Evolutionary conservation across 768 basidiomycete genomes (phyloP).

Genomic region (Tylopilus balloui): DNA sequence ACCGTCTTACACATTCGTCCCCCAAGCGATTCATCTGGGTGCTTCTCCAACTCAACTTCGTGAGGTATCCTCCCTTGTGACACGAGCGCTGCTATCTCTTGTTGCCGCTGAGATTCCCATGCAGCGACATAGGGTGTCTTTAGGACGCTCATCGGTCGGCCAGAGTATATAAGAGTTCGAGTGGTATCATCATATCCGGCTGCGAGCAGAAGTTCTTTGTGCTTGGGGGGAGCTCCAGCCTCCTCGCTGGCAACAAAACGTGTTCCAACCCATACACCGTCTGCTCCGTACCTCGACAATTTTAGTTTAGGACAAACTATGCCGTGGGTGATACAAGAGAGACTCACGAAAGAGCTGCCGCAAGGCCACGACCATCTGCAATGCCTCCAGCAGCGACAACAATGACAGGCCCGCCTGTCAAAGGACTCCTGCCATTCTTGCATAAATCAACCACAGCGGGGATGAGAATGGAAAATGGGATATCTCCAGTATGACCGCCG

Average conservation of each 20-base stretch:
- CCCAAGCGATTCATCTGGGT: slow-evolving; percentile 61
- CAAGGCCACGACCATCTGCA: slow-evolving; percentile 76
- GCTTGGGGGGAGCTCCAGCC: slow-evolving; percentile 70
- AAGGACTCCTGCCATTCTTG: slow-evolving; percentile 59
- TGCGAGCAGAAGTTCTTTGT: slow-evolving; percentile 62
- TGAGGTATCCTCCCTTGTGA: slow-evolving; percentile 70
- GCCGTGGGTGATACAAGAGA: not conserved
- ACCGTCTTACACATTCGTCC: slow-evolving; percentile 53
- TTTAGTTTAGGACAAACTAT: not conserved
- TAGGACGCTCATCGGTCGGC: slow-evolving; percentile 77
- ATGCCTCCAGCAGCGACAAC: slow-evolving; percentile 86
- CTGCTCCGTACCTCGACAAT: slow-evolving; percentile 62
- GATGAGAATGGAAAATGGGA: slow-evolving; percentile 74
- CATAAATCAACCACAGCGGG: slow-evolving; percentile 81
- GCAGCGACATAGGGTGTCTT: slow-evolving; percentile 74
- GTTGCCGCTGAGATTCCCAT: slow-evolving; percentile 63
- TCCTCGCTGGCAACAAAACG: slow-evolving; percentile 81
- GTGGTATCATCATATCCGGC: slow-evolving; percentile 74
- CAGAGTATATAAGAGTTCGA: slow-evolving; percentile 70
- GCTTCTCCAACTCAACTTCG: slow-evolving; percentile 61
- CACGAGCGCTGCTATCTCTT: slow-evolving; percentile 56
- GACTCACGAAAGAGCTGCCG: slow-evolving; percentile 62
- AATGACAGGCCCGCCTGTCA: slow-evolving; percentile 71
- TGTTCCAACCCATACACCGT: slow-evolving; percentile 86
- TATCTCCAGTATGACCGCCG: slow-evolving; percentile 86